Conservation (phyloP, 805 yeast genomes). For the Kuraishia hungarica region DNA sequence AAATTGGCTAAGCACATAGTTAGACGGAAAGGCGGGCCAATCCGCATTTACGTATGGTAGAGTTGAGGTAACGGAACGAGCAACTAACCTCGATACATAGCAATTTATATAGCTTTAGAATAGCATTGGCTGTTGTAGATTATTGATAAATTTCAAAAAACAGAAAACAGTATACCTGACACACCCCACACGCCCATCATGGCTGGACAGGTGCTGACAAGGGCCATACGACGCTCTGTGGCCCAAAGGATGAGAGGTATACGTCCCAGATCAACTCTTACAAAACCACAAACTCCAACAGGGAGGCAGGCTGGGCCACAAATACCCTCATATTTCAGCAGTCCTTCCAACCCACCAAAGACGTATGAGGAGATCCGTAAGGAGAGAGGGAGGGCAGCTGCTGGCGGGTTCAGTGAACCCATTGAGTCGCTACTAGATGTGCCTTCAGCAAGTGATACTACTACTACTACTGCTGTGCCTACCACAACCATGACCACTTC, state of each 20-base stretch:
- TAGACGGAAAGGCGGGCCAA: background rate
- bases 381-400: background rate
- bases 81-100: no score
- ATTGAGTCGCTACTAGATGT: background rate
- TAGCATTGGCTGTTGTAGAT: no score
- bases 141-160: no score
- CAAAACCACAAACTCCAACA: background rate
- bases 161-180: no score
- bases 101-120: no score
- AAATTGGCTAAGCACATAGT: background rate
- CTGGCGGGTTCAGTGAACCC: conserved; percentile 18
- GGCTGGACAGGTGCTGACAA: background rate
- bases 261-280: background rate
- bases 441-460: background rate
- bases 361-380: conserved; percentile 15
- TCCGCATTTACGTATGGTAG: no score
- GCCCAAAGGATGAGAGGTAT: background rate
- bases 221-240: background rate
- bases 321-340: conserved; percentile 15
- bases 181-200: background rate
- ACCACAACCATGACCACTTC: no score
- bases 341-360: conserved; percentile 19
- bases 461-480: no score
- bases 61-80: no score
- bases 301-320: background rate